Evolutionary conservation across 1,139 yeast genomes (phyloP).

Genomic region (Yarrowia galli): DNA sequence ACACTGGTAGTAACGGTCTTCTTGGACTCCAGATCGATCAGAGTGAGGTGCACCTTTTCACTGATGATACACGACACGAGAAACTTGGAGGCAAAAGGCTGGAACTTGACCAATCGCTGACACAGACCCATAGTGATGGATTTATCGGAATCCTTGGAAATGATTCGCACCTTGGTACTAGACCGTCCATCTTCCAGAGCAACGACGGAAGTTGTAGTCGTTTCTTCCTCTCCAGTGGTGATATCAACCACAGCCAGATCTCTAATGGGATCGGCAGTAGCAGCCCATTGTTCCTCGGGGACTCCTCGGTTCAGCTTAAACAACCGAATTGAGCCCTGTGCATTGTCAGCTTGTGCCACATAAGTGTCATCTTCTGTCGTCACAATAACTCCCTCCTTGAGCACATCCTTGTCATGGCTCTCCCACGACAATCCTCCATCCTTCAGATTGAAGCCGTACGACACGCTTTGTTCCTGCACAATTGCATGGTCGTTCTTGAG

Average conservation of each 20-base stretch:
- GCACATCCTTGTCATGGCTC: slow-evolving; percentile 10
- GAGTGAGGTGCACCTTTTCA: slow-evolving; percentile 25
- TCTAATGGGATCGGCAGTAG: slow-evolving; percentile 13
- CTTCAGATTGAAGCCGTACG: slow-evolving; percentile 26
- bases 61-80: slow-evolving; percentile 33
- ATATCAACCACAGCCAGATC: slow-evolving; percentile 12
- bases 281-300: slow-evolving; percentile 25
- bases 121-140: slow-evolving; percentile 31
- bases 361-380: slow-evolving; percentile 12
- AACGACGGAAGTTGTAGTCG: neutral
- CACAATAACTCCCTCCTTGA: slow-evolving; percentile 22
- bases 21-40: slow-evolving; percentile 20
- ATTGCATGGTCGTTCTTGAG: slow-evolving; percentile 29
- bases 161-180: slow-evolving; percentile 16
- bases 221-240: slow-evolving; percentile 1
- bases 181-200: slow-evolving; percentile 35
- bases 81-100: slow-evolving; percentile 33
- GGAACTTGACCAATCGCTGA: slow-evolving; percentile 23
- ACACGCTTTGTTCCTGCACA: slow-evolving; percentile 2
- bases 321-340: neutral
- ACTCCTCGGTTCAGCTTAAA: slow-evolving; percentile 26
- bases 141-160: slow-evolving; percentile 15
- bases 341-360: slow-evolving; percentile 33
- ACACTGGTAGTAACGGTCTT: slow-evolving; percentile 32
- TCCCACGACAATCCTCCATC: slow-evolving; percentile 37